These are phyloP conservation scores for Hypocreales sp. DNA, from an alignment of 2,329 filamentous ascomycete genomes.

Conservation along the genomic window DNA sequence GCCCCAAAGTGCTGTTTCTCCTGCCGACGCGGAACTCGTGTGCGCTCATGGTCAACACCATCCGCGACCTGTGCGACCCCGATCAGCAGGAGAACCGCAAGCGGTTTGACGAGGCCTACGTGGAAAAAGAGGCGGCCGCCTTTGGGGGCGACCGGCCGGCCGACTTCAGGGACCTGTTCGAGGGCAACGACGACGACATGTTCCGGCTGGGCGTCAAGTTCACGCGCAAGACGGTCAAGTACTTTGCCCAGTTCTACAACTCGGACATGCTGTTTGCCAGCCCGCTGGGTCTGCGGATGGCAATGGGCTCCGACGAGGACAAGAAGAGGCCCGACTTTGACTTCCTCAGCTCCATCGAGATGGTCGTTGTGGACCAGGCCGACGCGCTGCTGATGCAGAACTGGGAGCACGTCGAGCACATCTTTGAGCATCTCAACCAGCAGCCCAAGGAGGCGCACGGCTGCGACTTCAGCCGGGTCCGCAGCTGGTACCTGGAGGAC, in stretches of 20 bases:
- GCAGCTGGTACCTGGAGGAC: conserved; percentile 85
- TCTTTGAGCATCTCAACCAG: conserved; percentile 81
- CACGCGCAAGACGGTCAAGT: conserved; percentile 88
- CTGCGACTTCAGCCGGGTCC: conserved; percentile 83
- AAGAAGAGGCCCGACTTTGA: conserved; percentile 58
- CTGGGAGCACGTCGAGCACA: conserved; percentile 89
- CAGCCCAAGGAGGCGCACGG: conserved; percentile 82
- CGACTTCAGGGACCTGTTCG: conserved; percentile 81
- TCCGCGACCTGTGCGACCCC: conserved; percentile 60
- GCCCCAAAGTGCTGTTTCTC: conserved; percentile 84
- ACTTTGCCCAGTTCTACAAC: conserved; percentile 88
- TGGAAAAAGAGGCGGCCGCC: conserved; percentile 44
- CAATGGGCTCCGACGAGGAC: conserved; percentile 64
- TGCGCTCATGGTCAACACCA: conserved; percentile 59
- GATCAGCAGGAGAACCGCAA: conserved; percentile 94
- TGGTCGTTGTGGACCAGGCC: conserved; percentile 80
- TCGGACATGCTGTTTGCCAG: conserved; percentile 91
- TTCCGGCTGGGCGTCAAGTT: conserved; percentile 95
- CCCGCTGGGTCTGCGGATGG: conserved; percentile 76
- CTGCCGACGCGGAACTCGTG: conserved; percentile 81
- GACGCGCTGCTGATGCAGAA: conserved; percentile 95
- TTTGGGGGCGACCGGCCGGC: conserved; percentile 62
- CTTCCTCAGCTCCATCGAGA: conserved; percentile 85
- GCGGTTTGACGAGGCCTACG: conserved; percentile 74
- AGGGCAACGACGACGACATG: conserved; percentile 93